These are phyloP conservation scores for Diaporthe amygdali DNA, from an alignment of 2,329 filamentous ascomycete species.

Conservation along the genomic window DNA sequence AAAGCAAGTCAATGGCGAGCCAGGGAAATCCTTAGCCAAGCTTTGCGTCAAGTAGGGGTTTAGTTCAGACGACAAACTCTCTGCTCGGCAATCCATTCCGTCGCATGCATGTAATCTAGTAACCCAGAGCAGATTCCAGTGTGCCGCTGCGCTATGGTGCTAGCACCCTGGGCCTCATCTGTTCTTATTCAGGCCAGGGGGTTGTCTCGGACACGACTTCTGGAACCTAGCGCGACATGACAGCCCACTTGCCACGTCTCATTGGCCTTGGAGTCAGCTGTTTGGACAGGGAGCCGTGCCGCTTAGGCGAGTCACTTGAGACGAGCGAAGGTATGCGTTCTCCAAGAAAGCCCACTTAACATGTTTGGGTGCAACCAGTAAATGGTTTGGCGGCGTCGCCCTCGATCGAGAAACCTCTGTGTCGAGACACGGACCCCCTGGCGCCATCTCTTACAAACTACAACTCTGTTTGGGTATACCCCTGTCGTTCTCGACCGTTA, in stretches of 20 bases:
- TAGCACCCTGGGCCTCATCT: neutral
- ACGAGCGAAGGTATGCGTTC: neutral
- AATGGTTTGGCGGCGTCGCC: neutral
- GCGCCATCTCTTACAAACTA: neutral
- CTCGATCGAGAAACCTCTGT: neutral
- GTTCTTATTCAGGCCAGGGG: neutral
- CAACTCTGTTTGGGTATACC: neutral
- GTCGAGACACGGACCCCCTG: neutral
- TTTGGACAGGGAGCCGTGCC: neutral
- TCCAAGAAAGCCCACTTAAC: neutral
- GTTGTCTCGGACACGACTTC: slow-evolving; percentile 6
- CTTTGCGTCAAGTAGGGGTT: neutral
- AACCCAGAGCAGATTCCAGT: neutral
- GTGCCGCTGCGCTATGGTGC: neutral
- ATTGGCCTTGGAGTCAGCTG: neutral
- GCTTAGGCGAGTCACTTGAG: neutral
- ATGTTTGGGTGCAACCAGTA: neutral
- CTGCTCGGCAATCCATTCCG: neutral
- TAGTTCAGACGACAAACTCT: neutral
- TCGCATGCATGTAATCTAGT: neutral
- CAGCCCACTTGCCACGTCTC: neutral
- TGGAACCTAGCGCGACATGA: slow-evolving; percentile 9
- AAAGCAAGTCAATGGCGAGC: neutral
- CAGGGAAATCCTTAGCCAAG: neutral
- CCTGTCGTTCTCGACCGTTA: neutral